Conservation (phyloP, 805 yeast species). For the Tetrapisispora fleetii region DNA sequence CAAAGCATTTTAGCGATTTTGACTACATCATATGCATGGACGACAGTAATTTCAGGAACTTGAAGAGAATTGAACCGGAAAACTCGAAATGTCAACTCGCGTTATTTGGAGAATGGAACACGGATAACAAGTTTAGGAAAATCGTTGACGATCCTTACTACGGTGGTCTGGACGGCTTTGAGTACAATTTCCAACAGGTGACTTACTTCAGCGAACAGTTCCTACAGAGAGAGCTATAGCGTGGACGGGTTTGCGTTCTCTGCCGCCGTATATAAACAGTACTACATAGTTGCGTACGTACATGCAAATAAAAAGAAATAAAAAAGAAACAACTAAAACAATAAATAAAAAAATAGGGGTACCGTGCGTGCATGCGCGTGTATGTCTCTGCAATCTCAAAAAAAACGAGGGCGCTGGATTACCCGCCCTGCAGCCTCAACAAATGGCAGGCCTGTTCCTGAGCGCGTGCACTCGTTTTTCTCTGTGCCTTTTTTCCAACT, state of each 20-base stretch:
- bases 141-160: slow-evolving; percentile 89
- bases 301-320: too few relatives aligned
- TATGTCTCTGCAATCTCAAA: too few relatives aligned
- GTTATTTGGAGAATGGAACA: slow-evolving; percentile 77
- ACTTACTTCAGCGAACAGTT: slow-evolving; percentile 67
- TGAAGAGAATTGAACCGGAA: slow-evolving; percentile 45
- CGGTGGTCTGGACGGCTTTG: slow-evolving; percentile 80
- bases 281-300: too few relatives aligned
- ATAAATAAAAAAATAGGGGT: too few relatives aligned
- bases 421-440: too few relatives aligned
- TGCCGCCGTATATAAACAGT: too few relatives aligned
- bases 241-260: neutral
- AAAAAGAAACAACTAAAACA: too few relatives aligned
- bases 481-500: too few relatives aligned
- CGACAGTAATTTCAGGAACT: slow-evolving; percentile 43
- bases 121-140: slow-evolving; percentile 37
- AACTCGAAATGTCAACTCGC: slow-evolving; percentile 38
- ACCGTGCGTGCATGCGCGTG: too few relatives aligned
- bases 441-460: too few relatives aligned
- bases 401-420: too few relatives aligned
- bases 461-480: too few relatives aligned
- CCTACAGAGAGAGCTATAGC: slow-evolving; percentile 38
- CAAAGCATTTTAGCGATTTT: slow-evolving; percentile 43
- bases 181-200: slow-evolving; percentile 65
- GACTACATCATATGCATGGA: slow-evolving; percentile 71